These are phyloP conservation scores for Cryptococcus sp. DNA, from an alignment of 1,284 basidiomycete species.

Conservation along the genomic window DNA sequence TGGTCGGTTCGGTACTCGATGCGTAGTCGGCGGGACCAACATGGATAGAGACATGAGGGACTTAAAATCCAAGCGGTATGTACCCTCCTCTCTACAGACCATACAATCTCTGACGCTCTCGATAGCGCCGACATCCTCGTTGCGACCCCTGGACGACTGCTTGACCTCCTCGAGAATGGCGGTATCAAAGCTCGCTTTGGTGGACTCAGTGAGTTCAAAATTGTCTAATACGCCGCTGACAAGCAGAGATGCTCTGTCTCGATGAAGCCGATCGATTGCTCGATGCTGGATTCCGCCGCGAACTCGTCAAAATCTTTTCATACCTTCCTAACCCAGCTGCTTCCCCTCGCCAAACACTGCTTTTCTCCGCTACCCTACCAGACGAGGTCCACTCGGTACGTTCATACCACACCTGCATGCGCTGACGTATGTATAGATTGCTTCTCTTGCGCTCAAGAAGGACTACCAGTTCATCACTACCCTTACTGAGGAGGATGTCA, in stretches of 20 bases:
- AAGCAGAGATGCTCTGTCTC: slow-evolving; percentile 51
- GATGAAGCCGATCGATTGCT: slow-evolving; percentile 58
- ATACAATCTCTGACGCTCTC: neutral
- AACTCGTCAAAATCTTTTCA: slow-evolving; percentile 45
- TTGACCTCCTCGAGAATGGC: slow-evolving; percentile 56
- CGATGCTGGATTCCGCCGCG: slow-evolving; percentile 50
- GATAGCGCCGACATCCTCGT: slow-evolving; percentile 9
- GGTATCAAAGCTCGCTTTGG: slow-evolving; percentile 42
- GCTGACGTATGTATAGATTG: slow-evolving; percentile 51
- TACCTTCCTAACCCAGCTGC: slow-evolving; percentile 43
- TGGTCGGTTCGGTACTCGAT: slow-evolving; percentile 42
- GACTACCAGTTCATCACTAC: slow-evolving; percentile 66
- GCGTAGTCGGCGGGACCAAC: slow-evolving; percentile 57
- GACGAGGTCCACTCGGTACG: slow-evolving; percentile 48
- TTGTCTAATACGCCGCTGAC: slow-evolving; percentile 14
- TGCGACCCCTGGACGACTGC: slow-evolving; percentile 55
- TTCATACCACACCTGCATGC: neutral
- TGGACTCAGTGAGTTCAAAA: slow-evolving; percentile 27
- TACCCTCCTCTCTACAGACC: neutral
- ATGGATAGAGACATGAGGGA: slow-evolving; percentile 51
- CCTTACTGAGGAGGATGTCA: slow-evolving; percentile 63
- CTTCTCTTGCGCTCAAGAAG: slow-evolving; percentile 56
- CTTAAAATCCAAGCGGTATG: slow-evolving; percentile 39
- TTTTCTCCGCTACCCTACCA: slow-evolving; percentile 59
- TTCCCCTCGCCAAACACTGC: slow-evolving; percentile 52